Evolutionary conservation across 2,329 filamentous ascomycete species (phyloP).

Genomic region (Trichoderma asperellum): DNA sequence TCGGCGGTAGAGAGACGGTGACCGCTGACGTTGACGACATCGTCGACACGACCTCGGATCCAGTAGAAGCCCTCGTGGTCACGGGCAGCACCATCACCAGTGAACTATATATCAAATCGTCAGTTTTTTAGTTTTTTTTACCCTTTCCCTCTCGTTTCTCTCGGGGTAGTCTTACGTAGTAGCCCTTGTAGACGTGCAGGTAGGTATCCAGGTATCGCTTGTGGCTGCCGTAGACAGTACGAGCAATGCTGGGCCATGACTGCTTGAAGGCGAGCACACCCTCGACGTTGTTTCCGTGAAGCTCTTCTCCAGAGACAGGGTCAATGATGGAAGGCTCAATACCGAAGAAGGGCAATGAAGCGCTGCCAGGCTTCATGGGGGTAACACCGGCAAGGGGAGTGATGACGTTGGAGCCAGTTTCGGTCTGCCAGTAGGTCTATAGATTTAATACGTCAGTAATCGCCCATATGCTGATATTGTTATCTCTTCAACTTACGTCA

Average conservation of each 20-base stretch:
- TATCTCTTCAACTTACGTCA: conserved; percentile 66
- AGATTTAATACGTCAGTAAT: conserved; percentile 33
- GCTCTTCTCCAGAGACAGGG: conserved; percentile 90
- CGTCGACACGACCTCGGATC: conserved; percentile 97
- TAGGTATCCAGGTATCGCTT: conserved; percentile 99
- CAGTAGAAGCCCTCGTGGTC: conserved; percentile 99
- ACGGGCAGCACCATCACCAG: conserved; percentile 89
- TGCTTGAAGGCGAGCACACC: conserved; percentile 97
- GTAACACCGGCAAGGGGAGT: conserved; percentile 90
- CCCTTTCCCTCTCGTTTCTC: no score
- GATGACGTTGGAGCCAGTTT: conserved; percentile 96
- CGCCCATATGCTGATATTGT: no score
- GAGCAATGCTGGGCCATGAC: conserved; percentile 97
- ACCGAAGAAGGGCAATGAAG: conserved; percentile 96
- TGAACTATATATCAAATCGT: conserved; percentile 61
- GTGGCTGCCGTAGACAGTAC: conserved; percentile 96
- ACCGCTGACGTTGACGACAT: conserved; percentile 97
- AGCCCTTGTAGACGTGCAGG: conserved; percentile 95
- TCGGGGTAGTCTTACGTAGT: conserved; percentile 76
- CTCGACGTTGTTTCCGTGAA: conserved; percentile 94
- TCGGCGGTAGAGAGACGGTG: conserved; percentile 96
- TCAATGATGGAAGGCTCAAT: conserved; percentile 98
- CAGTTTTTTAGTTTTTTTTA: conserved; percentile 10
- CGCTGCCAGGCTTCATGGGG: conserved; percentile 94
- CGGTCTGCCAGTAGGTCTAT: conserved; percentile 99